Evolutionary conservation across 148 eudicot genomes (phyloP).

Genomic region (Cornus florida): DNA sequence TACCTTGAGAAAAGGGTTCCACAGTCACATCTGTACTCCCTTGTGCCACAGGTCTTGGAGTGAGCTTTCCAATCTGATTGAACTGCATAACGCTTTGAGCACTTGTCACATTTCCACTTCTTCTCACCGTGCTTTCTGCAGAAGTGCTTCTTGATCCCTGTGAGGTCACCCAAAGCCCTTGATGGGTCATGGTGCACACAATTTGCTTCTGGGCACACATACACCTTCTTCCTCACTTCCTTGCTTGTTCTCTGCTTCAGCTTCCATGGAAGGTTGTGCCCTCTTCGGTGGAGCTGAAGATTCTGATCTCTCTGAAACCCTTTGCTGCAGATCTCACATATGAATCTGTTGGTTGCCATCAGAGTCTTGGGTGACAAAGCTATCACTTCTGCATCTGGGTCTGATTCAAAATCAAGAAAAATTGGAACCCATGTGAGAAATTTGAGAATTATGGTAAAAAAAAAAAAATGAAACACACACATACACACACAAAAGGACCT

Average conservation of each 20-base stretch:
- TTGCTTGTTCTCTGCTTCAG: slow-evolving; percentile 65
- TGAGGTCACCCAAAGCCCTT: slow-evolving; percentile 80
- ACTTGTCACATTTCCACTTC: slow-evolving; percentile 87
- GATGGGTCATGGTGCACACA: slow-evolving; percentile 89
- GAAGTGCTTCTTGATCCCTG: slow-evolving; percentile 86
- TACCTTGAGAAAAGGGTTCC: slow-evolving; percentile 94
- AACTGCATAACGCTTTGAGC: slow-evolving; percentile 82
- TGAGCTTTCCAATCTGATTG: slow-evolving; percentile 97
- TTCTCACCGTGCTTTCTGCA: slow-evolving; percentile 87
- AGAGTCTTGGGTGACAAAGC: slow-evolving; percentile 73
- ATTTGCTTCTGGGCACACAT: slow-evolving; percentile 71
- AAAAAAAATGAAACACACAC: not conserved
- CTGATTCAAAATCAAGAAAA: slow-evolving; percentile 23
- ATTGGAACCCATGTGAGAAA: slow-evolving; percentile 8
- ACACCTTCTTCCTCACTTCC: slow-evolving; percentile 72
- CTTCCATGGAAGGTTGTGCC: slow-evolving; percentile 91
- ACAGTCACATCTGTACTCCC: slow-evolving; percentile 91
- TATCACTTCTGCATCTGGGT: slow-evolving; percentile 90
- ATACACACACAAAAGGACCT: slow-evolving; percentile 32
- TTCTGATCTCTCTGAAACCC: slow-evolving; percentile 90
- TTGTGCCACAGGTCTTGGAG: slow-evolving; percentile 85
- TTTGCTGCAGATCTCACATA: slow-evolving; percentile 82
- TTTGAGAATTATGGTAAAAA: not conserved
- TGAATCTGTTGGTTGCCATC: slow-evolving; percentile 73
- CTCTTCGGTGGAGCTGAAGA: slow-evolving; percentile 80